These are phyloP conservation scores for Suillus sp. DNA, from an alignment of 768 basidiomycete species.

Conservation along the genomic window DNA sequence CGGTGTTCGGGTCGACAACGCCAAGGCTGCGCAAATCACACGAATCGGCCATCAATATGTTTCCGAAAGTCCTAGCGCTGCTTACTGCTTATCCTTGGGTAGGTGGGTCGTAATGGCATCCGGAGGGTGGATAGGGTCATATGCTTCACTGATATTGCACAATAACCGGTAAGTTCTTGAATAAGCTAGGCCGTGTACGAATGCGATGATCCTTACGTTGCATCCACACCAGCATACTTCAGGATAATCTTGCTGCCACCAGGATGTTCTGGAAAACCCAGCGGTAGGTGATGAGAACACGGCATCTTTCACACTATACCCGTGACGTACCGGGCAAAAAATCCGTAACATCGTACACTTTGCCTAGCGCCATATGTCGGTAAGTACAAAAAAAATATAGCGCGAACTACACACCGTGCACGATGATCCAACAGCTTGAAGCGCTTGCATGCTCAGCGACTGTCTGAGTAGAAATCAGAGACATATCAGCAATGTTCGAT, in stretches of 20 bases:
- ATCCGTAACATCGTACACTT: conserved; percentile 79
- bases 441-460: conserved; percentile 58
- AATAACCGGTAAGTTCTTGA: conserved; percentile 6
- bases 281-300: not conserved
- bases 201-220: conserved; percentile 56
- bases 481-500: conserved; percentile 16
- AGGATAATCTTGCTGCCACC: conserved; percentile 85
- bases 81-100: conserved; percentile 83
- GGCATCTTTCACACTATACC: not conserved
- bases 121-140: conserved; percentile 89
- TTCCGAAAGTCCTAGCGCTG: not conserved
- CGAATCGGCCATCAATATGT: not conserved
- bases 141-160: conserved; percentile 57
- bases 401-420: conserved; percentile 57
- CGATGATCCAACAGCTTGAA: conserved; percentile 81
- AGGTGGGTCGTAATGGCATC: conserved; percentile 77
- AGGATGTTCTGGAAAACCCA: conserved; percentile 54
- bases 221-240: conserved; percentile 89
- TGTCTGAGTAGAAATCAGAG: conserved; percentile 15
- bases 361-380: conserved; percentile 43
- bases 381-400: conserved; percentile 11
- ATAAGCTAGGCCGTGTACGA: not conserved
- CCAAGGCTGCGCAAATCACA: conserved; percentile 53
- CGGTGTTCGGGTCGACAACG: conserved; percentile 66
- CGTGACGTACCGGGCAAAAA: conserved; percentile 63